Conservation (phyloP, 164 flowering plant genomes). For the Euptelea pleiosperma region DNA sequence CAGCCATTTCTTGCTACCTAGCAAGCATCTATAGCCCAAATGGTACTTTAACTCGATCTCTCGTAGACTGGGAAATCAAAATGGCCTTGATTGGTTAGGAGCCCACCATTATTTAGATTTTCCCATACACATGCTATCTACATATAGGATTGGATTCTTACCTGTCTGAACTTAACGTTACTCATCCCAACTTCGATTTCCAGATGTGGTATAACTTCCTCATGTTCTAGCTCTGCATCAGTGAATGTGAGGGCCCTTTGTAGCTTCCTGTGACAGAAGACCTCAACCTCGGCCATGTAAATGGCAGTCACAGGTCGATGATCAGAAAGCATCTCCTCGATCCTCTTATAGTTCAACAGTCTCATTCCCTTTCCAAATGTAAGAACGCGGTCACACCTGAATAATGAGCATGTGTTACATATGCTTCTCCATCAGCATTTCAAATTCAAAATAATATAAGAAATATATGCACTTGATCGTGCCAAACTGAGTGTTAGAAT, state of each 20-base stretch:
- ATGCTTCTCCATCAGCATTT: background rate
- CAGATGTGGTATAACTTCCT: slow-evolving; percentile 31
- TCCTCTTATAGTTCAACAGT: slow-evolving; percentile 59
- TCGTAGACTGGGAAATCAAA: too few species aligned
- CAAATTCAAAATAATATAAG: background rate
- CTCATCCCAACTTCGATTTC: slow-evolving; percentile 28
- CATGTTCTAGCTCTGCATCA: slow-evolving; percentile 70
- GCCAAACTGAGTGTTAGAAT: background rate
- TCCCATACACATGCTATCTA: too few species aligned
- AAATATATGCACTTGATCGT: background rate
- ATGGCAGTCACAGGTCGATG: slow-evolving; percentile 92
- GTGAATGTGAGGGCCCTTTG: slow-evolving; percentile 82
- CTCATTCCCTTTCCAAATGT: slow-evolving; percentile 79
- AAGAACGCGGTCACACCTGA: slow-evolving; percentile 96
- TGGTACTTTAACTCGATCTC: too few species aligned
- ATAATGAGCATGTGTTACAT: background rate
- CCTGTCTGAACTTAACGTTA: slow-evolving; percentile 29
- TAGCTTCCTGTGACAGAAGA: slow-evolving; percentile 60
- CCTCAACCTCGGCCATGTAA: slow-evolving; percentile 79
- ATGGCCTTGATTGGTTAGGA: too few species aligned
- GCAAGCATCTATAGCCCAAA: too few species aligned
- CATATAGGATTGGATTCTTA: too few species aligned
- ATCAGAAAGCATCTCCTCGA: slow-evolving; percentile 74
- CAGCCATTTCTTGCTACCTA: too few species aligned
- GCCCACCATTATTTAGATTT: too few species aligned